A percentile compares a stretch with the other conserved stretches of the same genome.
phyloP scores from a whole-genome alignment of 2,329 filamentous ascomycete species.

The Arthrobotrys sphaeroides region DNA sequence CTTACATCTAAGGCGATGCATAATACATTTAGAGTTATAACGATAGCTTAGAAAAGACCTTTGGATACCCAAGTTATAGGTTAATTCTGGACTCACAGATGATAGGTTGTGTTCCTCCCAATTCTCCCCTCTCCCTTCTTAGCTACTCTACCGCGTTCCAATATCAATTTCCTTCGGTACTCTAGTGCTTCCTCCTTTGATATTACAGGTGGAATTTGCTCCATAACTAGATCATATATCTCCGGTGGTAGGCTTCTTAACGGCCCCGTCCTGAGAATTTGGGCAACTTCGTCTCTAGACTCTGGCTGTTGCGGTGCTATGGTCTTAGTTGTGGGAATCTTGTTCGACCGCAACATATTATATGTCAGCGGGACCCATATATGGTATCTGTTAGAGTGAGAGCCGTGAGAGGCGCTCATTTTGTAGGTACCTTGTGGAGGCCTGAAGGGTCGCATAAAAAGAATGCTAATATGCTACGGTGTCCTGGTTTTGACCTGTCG shows the following conservation, averaged over 20 bases:
- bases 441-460: constrained; percentile 56
- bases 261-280: not conserved
- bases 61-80: too few species aligned
- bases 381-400: too few species aligned
- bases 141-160: constrained; percentile 58
- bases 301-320: constrained; percentile 19
- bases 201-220: constrained; percentile 56
- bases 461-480: constrained; percentile 25
- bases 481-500: constrained; percentile 5
- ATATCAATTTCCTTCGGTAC: constrained; percentile 61
- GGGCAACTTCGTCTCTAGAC: not conserved
- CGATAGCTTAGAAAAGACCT: too few species aligned
- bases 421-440: not conserved
- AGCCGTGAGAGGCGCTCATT: not conserved
- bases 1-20: too few species aligned
- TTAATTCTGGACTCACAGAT: not conserved
- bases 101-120: not conserved
- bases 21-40: too few species aligned
- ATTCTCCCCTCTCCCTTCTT: not conserved
- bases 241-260: constrained; percentile 27
- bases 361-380: too few species aligned
- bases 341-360: not conserved
- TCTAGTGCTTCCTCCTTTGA: constrained; percentile 61
- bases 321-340: constrained; percentile 20
- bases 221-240: constrained; percentile 40